Conservation (phyloP, 306 rosid genomes). For the Rubus idaeus region DNA sequence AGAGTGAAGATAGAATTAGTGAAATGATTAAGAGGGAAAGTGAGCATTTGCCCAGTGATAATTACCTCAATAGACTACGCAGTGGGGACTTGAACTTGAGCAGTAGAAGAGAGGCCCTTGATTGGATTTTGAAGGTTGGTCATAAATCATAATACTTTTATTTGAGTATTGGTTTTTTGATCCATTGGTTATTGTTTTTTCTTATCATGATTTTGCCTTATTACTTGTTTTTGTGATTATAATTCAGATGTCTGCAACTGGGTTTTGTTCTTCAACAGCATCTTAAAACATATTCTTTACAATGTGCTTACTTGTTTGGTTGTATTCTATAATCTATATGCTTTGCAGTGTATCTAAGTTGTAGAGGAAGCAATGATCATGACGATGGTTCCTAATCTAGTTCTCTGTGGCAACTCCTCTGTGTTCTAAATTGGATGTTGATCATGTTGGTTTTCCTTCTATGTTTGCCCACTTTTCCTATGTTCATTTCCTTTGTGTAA, state of each 20-base stretch:
- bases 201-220: background rate
- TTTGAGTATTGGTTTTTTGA: slow-evolving; percentile 19
- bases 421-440: slow-evolving; percentile 14
- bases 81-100: slow-evolving; percentile 66
- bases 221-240: slow-evolving; percentile 10
- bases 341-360: slow-evolving; percentile 19
- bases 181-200: slow-evolving; percentile 26
- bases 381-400: background rate
- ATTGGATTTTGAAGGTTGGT: slow-evolving; percentile 83
- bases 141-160: slow-evolving; percentile 16
- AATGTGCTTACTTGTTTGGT: slow-evolving; percentile 11
- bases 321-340: slow-evolving; percentile 25
- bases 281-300: background rate
- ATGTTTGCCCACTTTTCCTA: background rate
- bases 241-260: slow-evolving; percentile 18
- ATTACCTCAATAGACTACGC: slow-evolving; percentile 61
- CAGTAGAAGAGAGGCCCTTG: slow-evolving; percentile 62
- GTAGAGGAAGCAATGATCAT: slow-evolving; percentile 20
- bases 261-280: slow-evolving; percentile 19
- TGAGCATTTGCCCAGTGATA: slow-evolving; percentile 54
- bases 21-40: slow-evolving; percentile 56
- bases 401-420: slow-evolving; percentile 8
- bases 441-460: slow-evolving; percentile 15
- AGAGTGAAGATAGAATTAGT: slow-evolving; percentile 44
- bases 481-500: background rate